Evolutionary conservation across 805 yeast species (phyloP).

Genomic region (Kodamaea laetipori): DNA sequence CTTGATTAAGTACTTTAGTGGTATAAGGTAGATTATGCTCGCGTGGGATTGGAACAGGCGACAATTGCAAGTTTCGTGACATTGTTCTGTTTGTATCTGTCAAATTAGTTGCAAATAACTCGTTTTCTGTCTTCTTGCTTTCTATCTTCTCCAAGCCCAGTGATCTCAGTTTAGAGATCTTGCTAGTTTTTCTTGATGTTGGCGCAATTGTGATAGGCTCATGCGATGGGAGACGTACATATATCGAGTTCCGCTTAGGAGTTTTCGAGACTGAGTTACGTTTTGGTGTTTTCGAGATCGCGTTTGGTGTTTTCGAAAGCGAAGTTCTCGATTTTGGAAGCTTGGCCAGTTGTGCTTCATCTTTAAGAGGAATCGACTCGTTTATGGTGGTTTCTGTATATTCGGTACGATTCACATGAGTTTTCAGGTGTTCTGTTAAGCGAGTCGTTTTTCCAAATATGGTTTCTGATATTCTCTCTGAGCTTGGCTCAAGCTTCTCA

Average conservation of each 20-base stretch:
- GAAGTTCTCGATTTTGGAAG: neutral
- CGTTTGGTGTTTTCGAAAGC: constrained; percentile 16
- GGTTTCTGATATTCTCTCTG: neutral
- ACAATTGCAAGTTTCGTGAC: constrained; percentile 12
- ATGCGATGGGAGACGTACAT: constrained; percentile 39
- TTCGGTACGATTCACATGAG: neutral
- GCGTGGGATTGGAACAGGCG: constrained; percentile 16
- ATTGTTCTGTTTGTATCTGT: neutral
- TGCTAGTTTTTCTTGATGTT: constrained; percentile 11
- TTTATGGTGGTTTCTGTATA: neutral
- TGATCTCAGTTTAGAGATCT: constrained; percentile 12
- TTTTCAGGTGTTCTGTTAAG: no score
- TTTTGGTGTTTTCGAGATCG: constrained; percentile 19
- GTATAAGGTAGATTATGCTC: constrained; percentile 12
- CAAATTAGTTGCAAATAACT: neutral
- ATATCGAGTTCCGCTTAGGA: constrained; percentile 29
- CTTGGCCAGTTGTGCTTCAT: constrained; percentile 1
- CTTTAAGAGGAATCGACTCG: constrained; percentile 5
- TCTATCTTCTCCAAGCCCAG: constrained; percentile 21
- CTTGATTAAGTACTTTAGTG: constrained; percentile 2
- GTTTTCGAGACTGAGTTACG: constrained; percentile 18
- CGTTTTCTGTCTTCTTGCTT: neutral
- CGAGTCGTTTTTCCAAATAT: no score
- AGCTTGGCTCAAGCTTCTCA: neutral
- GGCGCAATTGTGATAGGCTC: constrained; percentile 34